A percentile compares a stretch with the other conserved stretches of the same genome.
Conservation (phyloP, 2,329 filamentous ascomycete species). For the Claviceps purpurea region DNA sequence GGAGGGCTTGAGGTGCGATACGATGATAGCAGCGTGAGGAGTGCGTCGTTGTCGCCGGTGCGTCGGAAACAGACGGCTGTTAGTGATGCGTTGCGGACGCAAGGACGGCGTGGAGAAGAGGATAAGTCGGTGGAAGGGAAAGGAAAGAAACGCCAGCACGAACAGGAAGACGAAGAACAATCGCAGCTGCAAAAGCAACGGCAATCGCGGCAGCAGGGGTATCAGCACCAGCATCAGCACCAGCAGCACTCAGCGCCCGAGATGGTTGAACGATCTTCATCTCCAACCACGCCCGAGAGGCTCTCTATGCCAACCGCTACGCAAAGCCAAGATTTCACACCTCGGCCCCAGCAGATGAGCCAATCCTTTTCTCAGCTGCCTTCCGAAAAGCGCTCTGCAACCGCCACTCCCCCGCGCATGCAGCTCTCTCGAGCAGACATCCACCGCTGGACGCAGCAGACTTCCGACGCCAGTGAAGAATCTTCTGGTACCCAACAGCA, state of each 20-base stretch:
- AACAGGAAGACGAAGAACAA: neutral
- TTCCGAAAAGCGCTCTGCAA: constrained; percentile 13
- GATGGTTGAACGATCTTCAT: constrained; percentile 4
- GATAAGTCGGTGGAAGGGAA: neutral
- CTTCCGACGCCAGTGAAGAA: constrained; percentile 23
- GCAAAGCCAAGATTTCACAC: constrained; percentile 37
- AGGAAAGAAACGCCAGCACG: neutral
- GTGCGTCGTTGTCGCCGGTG: constrained; percentile 24
- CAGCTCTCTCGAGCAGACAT: constrained; percentile 29
- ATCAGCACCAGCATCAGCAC: neutral
- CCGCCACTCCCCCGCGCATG: constrained; percentile 25
- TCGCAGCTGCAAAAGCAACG: neutral
- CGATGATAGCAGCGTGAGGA: constrained; percentile 15
- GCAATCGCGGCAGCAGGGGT: neutral
- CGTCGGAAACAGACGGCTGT: neutral
- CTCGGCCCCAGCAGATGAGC: constrained; percentile 22
- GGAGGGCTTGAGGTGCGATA: constrained; percentile 22
- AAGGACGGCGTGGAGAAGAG: neutral
- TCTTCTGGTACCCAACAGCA: constrained; percentile 19
- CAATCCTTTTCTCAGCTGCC: constrained; percentile 26
- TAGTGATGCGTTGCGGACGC: neutral
- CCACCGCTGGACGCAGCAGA: constrained; percentile 27
- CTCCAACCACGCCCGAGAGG: constrained; percentile 21
- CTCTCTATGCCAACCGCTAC: constrained; percentile 22
- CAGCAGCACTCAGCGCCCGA: neutral